These are phyloP conservation scores for Colletotrichum sp. DNA, from an alignment of 2,329 filamentous ascomycete species.

Conservation along the genomic window DNA sequence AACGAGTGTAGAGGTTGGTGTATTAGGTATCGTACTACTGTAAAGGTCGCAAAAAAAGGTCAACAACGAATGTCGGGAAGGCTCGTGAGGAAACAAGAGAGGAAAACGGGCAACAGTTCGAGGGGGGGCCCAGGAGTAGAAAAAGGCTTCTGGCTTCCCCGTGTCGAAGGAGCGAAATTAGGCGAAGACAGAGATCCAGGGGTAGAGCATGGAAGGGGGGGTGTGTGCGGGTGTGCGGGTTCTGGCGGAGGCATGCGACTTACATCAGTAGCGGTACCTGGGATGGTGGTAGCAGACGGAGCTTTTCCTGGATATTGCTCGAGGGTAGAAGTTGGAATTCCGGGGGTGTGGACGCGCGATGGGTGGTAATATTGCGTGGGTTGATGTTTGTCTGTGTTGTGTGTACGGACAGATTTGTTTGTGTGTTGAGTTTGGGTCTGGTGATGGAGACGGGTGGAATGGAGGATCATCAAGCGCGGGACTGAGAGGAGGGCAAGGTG, in stretches of 20 bases:
- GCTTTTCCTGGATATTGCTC: constrained; percentile 12
- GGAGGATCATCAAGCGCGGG: not conserved
- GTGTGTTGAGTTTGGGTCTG: not conserved
- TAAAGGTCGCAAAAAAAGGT: constrained; percentile 9
- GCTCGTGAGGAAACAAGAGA: constrained; percentile 13
- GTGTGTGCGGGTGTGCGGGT: not conserved
- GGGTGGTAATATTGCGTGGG: not conserved
- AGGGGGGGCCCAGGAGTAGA: constrained; percentile 12
- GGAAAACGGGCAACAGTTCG: not conserved
- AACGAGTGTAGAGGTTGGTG: constrained; percentile 8
- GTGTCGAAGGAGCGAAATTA: constrained; percentile 18
- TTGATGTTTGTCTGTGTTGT: not conserved
- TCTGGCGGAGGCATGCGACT: constrained; percentile 17
- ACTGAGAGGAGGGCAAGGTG: not conserved
- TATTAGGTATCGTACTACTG: constrained; percentile 19
- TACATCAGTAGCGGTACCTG: constrained; percentile 14
- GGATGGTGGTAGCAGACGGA: not conserved
- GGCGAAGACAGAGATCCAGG: constrained; percentile 15
- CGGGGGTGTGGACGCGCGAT: not conserved
- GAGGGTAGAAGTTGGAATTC: not conserved
- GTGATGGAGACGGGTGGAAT: not conserved
- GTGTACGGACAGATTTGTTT: not conserved
- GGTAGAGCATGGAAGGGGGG: constrained; percentile 19
- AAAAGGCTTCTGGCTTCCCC: constrained; percentile 20
- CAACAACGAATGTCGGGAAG: constrained; percentile 22